Evolutionary conservation across 1,284 basidiomycete species (phyloP), one percentile per base, ranked within the genome.

Genomic region (Spongispora temasekensis): DNA sequence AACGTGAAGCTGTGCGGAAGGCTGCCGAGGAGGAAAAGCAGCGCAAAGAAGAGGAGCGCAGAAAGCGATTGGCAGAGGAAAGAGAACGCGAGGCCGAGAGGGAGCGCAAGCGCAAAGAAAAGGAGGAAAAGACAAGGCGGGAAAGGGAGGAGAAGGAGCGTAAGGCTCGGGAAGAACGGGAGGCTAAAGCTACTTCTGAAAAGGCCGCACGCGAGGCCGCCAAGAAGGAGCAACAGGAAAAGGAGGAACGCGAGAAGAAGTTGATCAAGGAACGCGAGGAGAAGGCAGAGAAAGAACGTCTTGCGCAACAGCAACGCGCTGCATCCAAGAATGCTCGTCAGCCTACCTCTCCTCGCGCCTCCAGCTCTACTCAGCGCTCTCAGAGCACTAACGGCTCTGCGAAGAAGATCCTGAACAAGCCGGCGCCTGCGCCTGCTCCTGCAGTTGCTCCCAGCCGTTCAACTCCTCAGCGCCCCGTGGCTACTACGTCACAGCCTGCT

Each of bases 11-110:
- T 54, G 82, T 81, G 61, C 89, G 89, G 67, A 89, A 88, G 71
- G 88, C 83, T 42, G 85, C 85, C 58, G 91, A 94, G 61, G 94
- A 94, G 71, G 94, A 95, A 75, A 86, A 83, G 64, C 79, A 82
- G 56, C 83, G 86, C 61, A 92, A 88, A 71, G 90, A 90, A 59
- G 92, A 93, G 72, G 91, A 94, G 70, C 85, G 86, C 68, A 83
- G 86, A 57, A 89, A 87, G 70, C 86, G 86, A 55, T 79, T 89
- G 64, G 84, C 86, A 50, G 89, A 92, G 66, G 90, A 93, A 67
- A 79, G 80, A 66, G 84, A 84, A 61, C 79, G 82, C 9, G 81
- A 84, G 61, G 83, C 83, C 28, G 91, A 94, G 68, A 83, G 86
- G 51, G 87, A 88, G 61, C 81, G 83, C 23, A 78, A 81, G 66